Base-by-base conservation (phyloP, 2,329 filamentous ascomycete species). In the Fusarium liriodendri region DNA sequence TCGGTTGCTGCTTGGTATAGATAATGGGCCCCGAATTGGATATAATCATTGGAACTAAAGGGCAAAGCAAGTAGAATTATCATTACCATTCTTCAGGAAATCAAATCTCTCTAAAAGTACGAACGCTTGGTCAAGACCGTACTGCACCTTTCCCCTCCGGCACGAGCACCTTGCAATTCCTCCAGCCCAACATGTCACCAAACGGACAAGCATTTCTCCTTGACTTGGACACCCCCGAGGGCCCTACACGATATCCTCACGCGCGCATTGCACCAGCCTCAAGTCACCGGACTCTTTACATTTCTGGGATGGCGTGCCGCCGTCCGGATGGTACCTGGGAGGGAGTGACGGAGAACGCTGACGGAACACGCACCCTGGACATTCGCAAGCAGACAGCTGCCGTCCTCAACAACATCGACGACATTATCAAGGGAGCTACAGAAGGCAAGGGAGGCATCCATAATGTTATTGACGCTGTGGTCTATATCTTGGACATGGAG, bases 231-330 rank as follows among this genome's bases (percentile, higher is more conserved):
- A 7, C 40, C 40, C 40, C 47, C 14, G 22, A 52, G 47, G 47
- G 47, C 9, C 25, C 22, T 29, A 29, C 47, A 29, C 8, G 27
- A 25, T 52, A 52, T 29, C 47, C 47, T 10, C 47, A 52, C 25
- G 47, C 47, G 18, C 25, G 47, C 16, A 52, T 32, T 32, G 47
- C 60, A 29, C 55, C 55, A 27, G 33, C 37, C 14, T 61, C 54
- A 25, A 38, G 32, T 13, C 59, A 61, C 16, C 40, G 40, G 40
- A 63, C 58, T 37, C 50, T 66, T 40, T 62, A 62, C 16, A 59
- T 66, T 10, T 66, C 64, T 13, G 64, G 64, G 20, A 66, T 45
- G 54, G 62, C 64, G 16, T 66, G 58, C 8, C 58, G 64, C 11
- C 58, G 64, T 7, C 58, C 58, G 11, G 47, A 66, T 20, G 64